Conservation (phyloP, 768 basidiomycete genomes). For the Macrocybe gigantea region DNA sequence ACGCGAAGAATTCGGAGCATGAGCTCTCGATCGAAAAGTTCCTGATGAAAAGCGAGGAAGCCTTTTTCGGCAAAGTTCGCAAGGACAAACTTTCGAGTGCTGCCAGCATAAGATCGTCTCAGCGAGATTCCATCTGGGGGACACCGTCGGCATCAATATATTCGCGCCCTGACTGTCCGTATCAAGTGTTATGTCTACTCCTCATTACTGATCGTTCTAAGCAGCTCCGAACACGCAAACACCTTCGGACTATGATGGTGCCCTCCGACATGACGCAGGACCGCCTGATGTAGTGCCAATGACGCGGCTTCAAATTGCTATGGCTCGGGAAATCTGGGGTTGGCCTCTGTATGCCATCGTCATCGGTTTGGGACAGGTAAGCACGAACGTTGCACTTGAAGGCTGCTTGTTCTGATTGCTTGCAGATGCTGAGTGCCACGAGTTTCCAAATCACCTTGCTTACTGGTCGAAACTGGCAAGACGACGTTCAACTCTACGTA, state of each 20-base stretch:
- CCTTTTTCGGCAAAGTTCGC: constrained; percentile 86
- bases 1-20: constrained; percentile 82
- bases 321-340: constrained; percentile 72
- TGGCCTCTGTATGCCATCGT: constrained; percentile 94
- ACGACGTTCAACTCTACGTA: constrained; percentile 80
- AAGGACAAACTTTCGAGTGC: constrained; percentile 84
- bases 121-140: constrained; percentile 80
- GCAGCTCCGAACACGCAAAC: constrained; percentile 47
- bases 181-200: constrained; percentile 3
- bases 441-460: constrained; percentile 94
- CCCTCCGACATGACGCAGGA: constrained; percentile 40
- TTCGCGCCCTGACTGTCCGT: constrained; percentile 74
- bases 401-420: constrained; percentile 3
- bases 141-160: constrained; percentile 59
- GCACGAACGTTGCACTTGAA: constrained; percentile 11
- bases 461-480: constrained; percentile 80
- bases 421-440: constrained; percentile 79
- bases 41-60: constrained; percentile 87
- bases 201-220: constrained; percentile 1
- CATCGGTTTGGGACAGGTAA: constrained; percentile 76
- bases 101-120: constrained; percentile 71
- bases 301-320: constrained; percentile 78
- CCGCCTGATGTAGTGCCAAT: constrained; percentile 66
- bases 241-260: constrained; percentile 36
- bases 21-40: constrained; percentile 91